Base-by-base conservation (phyloP, 257 asterid genomes). In the Jasminum sambac region DNA sequence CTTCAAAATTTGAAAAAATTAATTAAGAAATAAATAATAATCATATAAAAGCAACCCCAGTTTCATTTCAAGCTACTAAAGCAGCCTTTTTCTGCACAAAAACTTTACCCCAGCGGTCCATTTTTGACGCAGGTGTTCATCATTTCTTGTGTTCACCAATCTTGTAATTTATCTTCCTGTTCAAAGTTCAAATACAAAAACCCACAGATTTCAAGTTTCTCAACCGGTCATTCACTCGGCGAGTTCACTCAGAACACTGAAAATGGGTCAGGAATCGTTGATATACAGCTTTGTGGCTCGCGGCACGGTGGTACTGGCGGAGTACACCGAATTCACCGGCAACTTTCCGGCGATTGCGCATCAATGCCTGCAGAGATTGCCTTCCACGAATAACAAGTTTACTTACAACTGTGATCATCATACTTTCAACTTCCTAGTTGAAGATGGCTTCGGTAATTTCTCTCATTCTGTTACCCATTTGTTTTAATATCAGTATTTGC, bases 201-300 rank as follows among this genome's bases (percentile, higher is more conserved):
- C 7, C 60, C 59, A 30, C 58, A 9, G 57, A 43, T 43, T 40
- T 72, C 48, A 43, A 52, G 26, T 21, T 38, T 48, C 2, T 55
- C 58, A 48, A 24, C 68, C 26, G 60, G 74, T 72, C 36, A 71
- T 82, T 62, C 71, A 72, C 76, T 69, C 70, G 61, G 74, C 16
- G 37, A 48, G 23, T 48, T 23, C 24, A 48, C 23, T 46, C 8
- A 46, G 19, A 17, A 17, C 10, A 16, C 17, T 48, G 36, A 55
- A 21, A 61, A 90, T 90, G 97, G 90, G 87, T 52, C 97, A 90
- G 39, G 96, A 88, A 84, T 88, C 92, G 74, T 88, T 90, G 77
- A 87, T 90, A 63, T 90, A 90, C 85, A 88, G 92, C 90, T 90
- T 87, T 81, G 96, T 87, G 73, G 94, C 97, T 5, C 89, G 97